These are phyloP conservation scores for Chionographis japonica DNA, from an alignment of 106 monocot genomes.

Conservation along the genomic window DNA sequence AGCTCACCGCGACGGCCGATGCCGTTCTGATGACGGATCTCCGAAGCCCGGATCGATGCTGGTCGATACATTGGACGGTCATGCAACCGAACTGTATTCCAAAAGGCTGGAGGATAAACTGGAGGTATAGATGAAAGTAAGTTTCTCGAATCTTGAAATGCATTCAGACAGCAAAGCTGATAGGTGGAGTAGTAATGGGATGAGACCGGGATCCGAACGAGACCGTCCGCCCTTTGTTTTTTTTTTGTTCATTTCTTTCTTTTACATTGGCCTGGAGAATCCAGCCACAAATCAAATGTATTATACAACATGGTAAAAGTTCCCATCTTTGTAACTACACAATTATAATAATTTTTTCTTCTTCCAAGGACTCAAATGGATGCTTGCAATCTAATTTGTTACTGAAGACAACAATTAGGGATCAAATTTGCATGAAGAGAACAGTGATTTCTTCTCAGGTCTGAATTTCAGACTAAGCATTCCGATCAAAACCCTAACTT, in stretches of 20 bases:
- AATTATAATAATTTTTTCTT: too few species aligned
- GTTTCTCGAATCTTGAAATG: not conserved
- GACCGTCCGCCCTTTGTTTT: conserved; percentile 17
- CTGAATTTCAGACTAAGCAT: too few species aligned
- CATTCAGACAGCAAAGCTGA: too few species aligned
- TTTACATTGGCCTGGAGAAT: not conserved
- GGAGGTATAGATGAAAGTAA: not conserved
- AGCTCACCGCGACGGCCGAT: conserved; percentile 9
- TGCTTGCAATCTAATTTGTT: too few species aligned
- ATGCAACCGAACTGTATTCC: conserved; percentile 1
- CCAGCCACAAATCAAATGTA: not conserved
- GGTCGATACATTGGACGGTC: conserved; percentile 11
- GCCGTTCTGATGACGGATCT: conserved; percentile 18
- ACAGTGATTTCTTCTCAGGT: too few species aligned
- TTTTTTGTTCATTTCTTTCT: not conserved
- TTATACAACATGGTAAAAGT: too few species aligned
- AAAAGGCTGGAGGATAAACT: not conserved
- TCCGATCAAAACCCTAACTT: too few species aligned
- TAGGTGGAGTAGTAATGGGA: not conserved
- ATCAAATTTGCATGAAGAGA: too few species aligned
- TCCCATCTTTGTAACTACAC: too few species aligned
- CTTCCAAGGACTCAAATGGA: too few species aligned
- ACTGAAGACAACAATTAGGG: too few species aligned
- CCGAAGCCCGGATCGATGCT: conserved; percentile 25
- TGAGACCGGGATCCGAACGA: conserved; percentile 31